These are phyloP conservation scores for Trichoderma reesei DNA, from an alignment of 495 filamentous ascomycete genomes.

Conservation along the genomic window DNA sequence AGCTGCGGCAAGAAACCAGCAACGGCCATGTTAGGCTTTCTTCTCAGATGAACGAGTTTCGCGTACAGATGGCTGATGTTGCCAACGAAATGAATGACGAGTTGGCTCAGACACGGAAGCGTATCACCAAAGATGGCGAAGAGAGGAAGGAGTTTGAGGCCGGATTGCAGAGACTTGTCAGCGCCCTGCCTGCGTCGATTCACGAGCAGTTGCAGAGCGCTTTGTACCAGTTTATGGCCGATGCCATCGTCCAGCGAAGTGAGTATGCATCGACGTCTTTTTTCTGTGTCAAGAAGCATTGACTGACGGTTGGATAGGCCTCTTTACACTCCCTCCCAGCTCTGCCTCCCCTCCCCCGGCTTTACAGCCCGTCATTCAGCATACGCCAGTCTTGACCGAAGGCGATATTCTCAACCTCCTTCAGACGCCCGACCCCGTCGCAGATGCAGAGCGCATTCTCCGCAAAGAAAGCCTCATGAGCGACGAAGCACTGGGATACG, in stretches of 20 bases:
- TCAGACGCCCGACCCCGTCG: neutral
- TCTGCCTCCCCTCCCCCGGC: neutral
- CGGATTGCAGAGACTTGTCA: neutral
- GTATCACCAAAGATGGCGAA: neutral
- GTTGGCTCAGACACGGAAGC: neutral
- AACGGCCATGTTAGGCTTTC: neutral
- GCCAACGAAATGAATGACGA: neutral
- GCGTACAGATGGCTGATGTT: neutral
- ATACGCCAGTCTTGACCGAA: neutral
- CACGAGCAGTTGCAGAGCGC: neutral
- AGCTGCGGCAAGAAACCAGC: neutral
- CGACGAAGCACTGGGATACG: conserved; percentile 1
- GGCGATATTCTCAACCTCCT: neutral
- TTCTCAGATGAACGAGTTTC: neutral
- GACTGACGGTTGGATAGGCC: neutral
- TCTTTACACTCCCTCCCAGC: neutral
- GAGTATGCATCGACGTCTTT: neutral
- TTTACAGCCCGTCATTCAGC: neutral
- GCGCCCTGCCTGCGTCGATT: neutral
- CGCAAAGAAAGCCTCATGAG: conserved; percentile 3
- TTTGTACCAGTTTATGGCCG: neutral
- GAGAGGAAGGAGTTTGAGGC: conserved; percentile 1
- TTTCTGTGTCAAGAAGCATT: neutral
- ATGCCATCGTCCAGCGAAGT: neutral
- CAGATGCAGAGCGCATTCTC: conserved; percentile 1